Evolutionary conservation across 306 rosid species (phyloP), one percentile per base, ranked within the genome.

Genomic region (Nissolia schottii): DNA sequence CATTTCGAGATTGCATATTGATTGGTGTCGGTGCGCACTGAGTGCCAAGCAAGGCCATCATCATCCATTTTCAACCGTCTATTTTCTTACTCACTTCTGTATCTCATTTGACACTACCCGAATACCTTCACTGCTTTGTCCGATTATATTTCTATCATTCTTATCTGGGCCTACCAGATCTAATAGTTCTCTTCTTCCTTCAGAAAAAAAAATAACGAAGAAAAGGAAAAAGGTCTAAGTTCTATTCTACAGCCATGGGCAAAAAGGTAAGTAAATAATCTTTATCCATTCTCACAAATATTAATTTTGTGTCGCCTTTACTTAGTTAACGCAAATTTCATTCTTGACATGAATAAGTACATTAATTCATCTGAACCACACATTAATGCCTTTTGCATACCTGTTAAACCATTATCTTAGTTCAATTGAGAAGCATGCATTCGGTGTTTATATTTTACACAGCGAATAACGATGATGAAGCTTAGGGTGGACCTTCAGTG

Each of bases 401-500:
- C 18, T 8, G 45, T 23, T 35, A 20, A 22, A n/a, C 12, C n/a
- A 22, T 27, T 15, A 23, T 35, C 25, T 37, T n/a, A 12, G 27
- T 50, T 35, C 19, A 19, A 25, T n/a, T 19, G 24, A 34, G 27
- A 7, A 19, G 10, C 11, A 13, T 0, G 4, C 3, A 57, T 59
- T 12, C 22, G 19, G 1, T 55, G 60, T 11, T 45, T 22, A 2
- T 10, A 35, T 75, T 75, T 51, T 45, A 6, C n/a, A 38, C 15
- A 28, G n/a, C 25, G 2, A 12, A 77, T 29, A 27, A 70, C 79
- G 15, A 53, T 4, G 45, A 88, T 88, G 97, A 70, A 38, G 67
- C 85, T 91, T 25, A 82, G 80, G 79, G 97, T 83, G 53, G 91
- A 91, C 31, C 86, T 88, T 79, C 82, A 85, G 48, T 91, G 97